Evolutionary conservation across 257 asterid genomes (phyloP).

Genomic region (Nyctanthes arbortristis): DNA sequence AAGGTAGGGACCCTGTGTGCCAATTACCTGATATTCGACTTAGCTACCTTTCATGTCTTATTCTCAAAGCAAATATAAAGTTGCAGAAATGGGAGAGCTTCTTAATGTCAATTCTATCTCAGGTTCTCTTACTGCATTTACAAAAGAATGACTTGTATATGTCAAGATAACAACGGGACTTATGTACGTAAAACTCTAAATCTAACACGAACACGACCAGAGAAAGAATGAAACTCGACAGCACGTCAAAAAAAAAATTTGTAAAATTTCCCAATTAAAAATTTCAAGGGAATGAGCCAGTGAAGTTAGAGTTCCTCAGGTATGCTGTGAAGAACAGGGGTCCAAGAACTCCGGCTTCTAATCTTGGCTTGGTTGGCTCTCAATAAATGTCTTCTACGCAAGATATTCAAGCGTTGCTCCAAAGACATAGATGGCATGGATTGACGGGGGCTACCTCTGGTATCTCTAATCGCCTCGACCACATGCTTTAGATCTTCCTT

Average conservation of each 20-base stretch:
- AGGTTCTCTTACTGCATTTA: not conserved
- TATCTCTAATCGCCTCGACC: slow-evolving; percentile 42
- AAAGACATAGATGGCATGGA: slow-evolving; percentile 26
- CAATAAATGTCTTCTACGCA: slow-evolving; percentile 49
- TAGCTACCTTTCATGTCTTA: too few species aligned
- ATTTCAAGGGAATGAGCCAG: not conserved
- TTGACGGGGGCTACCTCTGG: slow-evolving; percentile 3
- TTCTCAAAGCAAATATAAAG: not conserved
- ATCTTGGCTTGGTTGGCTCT: slow-evolving; percentile 32
- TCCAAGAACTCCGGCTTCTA: slow-evolving; percentile 37
- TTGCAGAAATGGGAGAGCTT: not conserved
- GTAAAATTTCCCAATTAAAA: not conserved
- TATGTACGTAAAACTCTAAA: too few species aligned
- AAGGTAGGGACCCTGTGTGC: too few species aligned
- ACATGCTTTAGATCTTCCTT: slow-evolving; percentile 58
- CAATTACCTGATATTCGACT: too few species aligned
- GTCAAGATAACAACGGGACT: not conserved
- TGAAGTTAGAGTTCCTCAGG: slow-evolving; percentile 41
- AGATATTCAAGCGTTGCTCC: slow-evolving; percentile 51
- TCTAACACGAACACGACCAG: not conserved
- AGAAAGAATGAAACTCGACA: not conserved
- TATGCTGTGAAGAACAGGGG: slow-evolving; percentile 57
- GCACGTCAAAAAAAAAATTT: not conserved
- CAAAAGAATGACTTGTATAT: not conserved
- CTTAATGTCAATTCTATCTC: not conserved